Conservation (phyloP, 495 filamentous ascomycete genomes). For the Penicillium longicatenatum region DNA sequence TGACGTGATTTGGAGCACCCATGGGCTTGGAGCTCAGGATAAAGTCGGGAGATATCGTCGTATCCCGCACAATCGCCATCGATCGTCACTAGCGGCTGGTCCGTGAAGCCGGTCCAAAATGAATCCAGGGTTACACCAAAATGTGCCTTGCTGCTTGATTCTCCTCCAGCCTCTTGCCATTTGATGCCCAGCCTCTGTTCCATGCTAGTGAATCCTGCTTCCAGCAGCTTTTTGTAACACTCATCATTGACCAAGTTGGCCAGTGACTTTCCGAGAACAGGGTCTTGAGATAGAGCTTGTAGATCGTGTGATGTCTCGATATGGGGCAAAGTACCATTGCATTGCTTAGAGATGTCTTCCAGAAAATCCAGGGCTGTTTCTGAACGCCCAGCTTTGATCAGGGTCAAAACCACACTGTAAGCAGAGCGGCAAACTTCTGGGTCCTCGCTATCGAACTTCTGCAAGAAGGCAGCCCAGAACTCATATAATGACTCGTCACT, state of each 20-base stretch:
- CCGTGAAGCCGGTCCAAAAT: slow-evolving; percentile 16
- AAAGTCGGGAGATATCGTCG: slow-evolving; percentile 29
- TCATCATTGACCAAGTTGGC: slow-evolving; percentile 24
- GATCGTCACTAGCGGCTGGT: slow-evolving; percentile 31
- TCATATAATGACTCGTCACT: slow-evolving; percentile 15
- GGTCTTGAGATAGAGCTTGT: slow-evolving; percentile 21
- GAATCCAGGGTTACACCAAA: slow-evolving; percentile 16
- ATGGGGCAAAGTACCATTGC: slow-evolving; percentile 25
- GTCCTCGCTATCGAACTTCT: slow-evolving; percentile 5
- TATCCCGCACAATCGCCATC: slow-evolving; percentile 32
- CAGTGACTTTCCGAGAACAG: slow-evolving; percentile 19
- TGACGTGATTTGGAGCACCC: slow-evolving; percentile 36
- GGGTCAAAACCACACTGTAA: slow-evolving; percentile 27
- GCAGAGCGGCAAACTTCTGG: slow-evolving; percentile 13
- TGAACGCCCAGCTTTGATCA: slow-evolving; percentile 20
- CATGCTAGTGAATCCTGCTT: slow-evolving; percentile 26
- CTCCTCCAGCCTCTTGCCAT: slow-evolving; percentile 25
- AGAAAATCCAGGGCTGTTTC: slow-evolving; percentile 27
- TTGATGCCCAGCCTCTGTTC: slow-evolving; percentile 34
- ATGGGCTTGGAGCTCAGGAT: slow-evolving; percentile 28
- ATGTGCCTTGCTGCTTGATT: slow-evolving; percentile 16
- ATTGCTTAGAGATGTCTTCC: slow-evolving; percentile 28
- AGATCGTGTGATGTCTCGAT: slow-evolving; percentile 24
- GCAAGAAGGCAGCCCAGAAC: slow-evolving; percentile 27
- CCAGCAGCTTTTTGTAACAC: slow-evolving; percentile 28